These are phyloP conservation scores for Pyrus betulifolia DNA, from an alignment of 306 rosid genomes.

Conservation along the genomic window DNA sequence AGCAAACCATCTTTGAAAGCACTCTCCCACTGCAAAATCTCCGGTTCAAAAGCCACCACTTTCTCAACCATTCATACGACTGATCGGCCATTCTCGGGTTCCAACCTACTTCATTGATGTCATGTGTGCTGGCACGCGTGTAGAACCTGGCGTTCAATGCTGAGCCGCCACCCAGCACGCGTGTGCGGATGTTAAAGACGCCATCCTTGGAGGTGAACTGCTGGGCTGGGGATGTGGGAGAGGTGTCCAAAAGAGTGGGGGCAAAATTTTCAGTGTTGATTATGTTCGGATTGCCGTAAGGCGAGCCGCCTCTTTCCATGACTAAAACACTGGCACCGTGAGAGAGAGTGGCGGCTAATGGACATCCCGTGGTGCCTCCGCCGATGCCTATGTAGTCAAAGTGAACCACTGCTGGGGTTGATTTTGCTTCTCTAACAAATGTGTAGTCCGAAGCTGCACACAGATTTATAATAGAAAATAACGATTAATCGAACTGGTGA, in stretches of 20 bases:
- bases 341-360: slow-evolving; percentile 71
- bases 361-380: slow-evolving; percentile 85
- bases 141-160: slow-evolving; percentile 69
- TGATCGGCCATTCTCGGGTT: slow-evolving; percentile 25
- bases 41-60: slow-evolving; percentile 46
- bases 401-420: slow-evolving; percentile 31
- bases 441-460: slow-evolving; percentile 26
- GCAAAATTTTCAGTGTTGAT: slow-evolving; percentile 34
- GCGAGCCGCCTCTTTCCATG: slow-evolving; percentile 77
- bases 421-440: slow-evolving; percentile 49
- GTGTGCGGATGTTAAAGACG: slow-evolving; percentile 42
- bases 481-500: not conserved
- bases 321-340: slow-evolving; percentile 46
- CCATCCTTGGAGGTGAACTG: slow-evolving; percentile 58
- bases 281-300: slow-evolving; percentile 39
- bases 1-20: slow-evolving; percentile 52
- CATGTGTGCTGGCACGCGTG: slow-evolving; percentile 31
- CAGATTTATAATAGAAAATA: not conserved
- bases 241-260: slow-evolving; percentile 31
- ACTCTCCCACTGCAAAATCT: slow-evolving; percentile 47
- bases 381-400: slow-evolving; percentile 69
- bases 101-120: slow-evolving; percentile 43
- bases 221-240: slow-evolving; percentile 49
- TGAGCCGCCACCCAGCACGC: slow-evolving; percentile 59
- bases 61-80: slow-evolving; percentile 60